Evolutionary conservation across 768 basidiomycete species (phyloP).

Genomic region (Panellus pusillus): DNA sequence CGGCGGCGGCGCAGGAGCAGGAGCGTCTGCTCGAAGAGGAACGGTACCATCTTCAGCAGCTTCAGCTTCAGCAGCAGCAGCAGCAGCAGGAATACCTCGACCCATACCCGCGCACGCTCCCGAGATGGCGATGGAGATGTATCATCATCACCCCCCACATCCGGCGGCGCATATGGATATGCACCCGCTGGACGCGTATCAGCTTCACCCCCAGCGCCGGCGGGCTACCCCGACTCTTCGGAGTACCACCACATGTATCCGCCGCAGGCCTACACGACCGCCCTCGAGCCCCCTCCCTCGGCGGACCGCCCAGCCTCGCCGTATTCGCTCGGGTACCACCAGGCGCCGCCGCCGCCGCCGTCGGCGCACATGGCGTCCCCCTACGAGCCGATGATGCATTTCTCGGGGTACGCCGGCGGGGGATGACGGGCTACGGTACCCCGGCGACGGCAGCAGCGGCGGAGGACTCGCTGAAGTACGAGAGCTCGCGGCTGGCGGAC

Average conservation of each 20-base stretch:
- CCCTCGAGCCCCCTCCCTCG: background rate
- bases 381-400: conserved; percentile 13
- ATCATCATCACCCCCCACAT: conserved; percentile 19
- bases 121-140: conserved; percentile 20
- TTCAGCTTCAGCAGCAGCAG: conserved; percentile 20
- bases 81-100: conserved; percentile 23
- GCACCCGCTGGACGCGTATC: conserved; percentile 5
- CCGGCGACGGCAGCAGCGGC: background rate
- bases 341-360: conserved; percentile 9
- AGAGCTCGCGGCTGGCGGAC: conserved; percentile 11
- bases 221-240: conserved; percentile 5
- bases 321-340: conserved; percentile 19
- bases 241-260: conserved; percentile 8
- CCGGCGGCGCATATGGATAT: conserved; percentile 21
- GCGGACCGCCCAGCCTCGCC: conserved; percentile 4
- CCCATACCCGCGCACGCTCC: conserved; percentile 20
- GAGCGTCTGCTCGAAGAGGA: conserved; percentile 31
- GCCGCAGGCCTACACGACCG: background rate
- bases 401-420: conserved; percentile 3
- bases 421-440: background rate
- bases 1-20: conserved; percentile 27
- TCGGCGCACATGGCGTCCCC: conserved; percentile 6
- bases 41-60: conserved; percentile 25
- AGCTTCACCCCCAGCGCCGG: conserved; percentile 10
- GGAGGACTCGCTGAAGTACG: conserved; percentile 13